Conservation (phyloP, 225 moss, liverwort and hornwort species). For the Antitrichia curtipendula region DNA sequence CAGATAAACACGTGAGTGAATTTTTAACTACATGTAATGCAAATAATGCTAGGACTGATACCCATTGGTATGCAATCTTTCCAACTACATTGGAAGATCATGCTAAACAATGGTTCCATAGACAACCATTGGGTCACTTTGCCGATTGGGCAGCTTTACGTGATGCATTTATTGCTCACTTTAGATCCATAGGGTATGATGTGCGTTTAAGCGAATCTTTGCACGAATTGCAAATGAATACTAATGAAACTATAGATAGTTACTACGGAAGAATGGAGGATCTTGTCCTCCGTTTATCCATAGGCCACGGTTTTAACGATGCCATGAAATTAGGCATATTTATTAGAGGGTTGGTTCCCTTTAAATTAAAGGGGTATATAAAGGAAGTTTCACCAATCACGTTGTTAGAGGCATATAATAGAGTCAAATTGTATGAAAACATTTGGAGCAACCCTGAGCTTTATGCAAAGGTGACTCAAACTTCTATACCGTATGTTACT, state of each 20-base stretch:
- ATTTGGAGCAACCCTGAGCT: neutral
- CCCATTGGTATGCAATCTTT: neutral
- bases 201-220: too few species aligned
- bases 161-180: too few species aligned
- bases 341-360: neutral
- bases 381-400: neutral
- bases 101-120: neutral
- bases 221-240: too few species aligned
- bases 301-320: neutral
- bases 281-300: too few species aligned
- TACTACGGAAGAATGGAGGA: too few species aligned
- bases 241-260: too few species aligned
- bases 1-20: neutral
- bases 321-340: neutral
- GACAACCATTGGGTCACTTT: neutral
- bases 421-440: too few species aligned
- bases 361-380: too few species aligned
- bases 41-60: neutral
- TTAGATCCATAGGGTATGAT: too few species aligned
- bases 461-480: neutral
- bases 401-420: neutral
- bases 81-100: too few species aligned
- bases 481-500: neutral
- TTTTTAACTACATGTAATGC: neutral
- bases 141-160: neutral